Percentiles rank a stretch among this genome's conserved stretches.
Conservation (phyloP, 805 yeast genomes). For the Lachancea fermentati region DNA sequence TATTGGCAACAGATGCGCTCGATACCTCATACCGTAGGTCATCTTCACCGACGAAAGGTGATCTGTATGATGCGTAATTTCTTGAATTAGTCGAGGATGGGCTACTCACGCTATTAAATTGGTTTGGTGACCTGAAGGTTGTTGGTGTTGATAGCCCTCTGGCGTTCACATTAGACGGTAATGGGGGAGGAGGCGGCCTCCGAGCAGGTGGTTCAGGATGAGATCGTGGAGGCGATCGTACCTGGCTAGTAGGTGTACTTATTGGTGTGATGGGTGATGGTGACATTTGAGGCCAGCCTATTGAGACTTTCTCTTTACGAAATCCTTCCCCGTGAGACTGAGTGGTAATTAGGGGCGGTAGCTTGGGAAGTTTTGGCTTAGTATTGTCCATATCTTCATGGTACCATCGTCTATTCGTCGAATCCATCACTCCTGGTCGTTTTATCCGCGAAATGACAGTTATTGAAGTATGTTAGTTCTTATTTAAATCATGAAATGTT, state of each 20-base stretch:
- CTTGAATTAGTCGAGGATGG: background rate
- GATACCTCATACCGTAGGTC: background rate
- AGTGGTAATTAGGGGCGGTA: conserved; percentile 28
- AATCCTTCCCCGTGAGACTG: conserved; percentile 14
- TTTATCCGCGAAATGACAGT: no score
- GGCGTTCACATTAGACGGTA: conserved; percentile 10
- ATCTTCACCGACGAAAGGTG: conserved; percentile 18
- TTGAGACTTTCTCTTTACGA: conserved; percentile 12
- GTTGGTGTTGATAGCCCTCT: conserved; percentile 6
- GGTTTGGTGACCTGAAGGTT: background rate
- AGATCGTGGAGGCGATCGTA: background rate
- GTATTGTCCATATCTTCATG: background rate
- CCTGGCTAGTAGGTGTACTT: background rate
- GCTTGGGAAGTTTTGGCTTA: conserved; percentile 19
- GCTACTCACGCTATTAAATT: background rate
- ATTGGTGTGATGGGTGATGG: conserved; percentile 4
- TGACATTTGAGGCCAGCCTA: conserved; percentile 23
- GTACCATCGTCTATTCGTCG: background rate
- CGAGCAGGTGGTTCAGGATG: conserved; percentile 2
- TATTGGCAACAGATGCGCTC: background rate
- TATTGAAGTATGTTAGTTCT: no score
- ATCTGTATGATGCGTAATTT: conserved; percentile 6
- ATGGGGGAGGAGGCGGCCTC: conserved; percentile 25
- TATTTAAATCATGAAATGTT: background rate
- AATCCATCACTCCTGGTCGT: background rate